Evolutionary conservation across 2,329 filamentous ascomycete genomes (phyloP).

Genomic region (Cucurbitaria berberidis): DNA sequence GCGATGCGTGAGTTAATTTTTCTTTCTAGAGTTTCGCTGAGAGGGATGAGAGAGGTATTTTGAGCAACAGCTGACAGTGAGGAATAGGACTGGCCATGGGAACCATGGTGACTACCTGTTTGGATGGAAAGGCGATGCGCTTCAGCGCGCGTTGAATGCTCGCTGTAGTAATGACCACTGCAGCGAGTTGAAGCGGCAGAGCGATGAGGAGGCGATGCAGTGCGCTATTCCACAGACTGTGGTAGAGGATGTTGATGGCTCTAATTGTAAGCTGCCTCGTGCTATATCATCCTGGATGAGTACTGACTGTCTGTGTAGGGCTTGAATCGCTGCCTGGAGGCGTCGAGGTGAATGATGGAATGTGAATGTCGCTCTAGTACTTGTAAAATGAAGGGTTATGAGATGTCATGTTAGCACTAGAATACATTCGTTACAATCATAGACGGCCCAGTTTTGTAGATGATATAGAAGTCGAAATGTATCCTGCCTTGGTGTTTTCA

Average conservation of each 20-base stretch:
- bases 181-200: conserved; percentile 32
- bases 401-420: no score
- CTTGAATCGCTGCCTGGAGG: conserved; percentile 27
- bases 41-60: neutral
- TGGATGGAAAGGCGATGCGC: conserved; percentile 37
- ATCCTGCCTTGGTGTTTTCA: no score
- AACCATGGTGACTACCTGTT: conserved; percentile 37
- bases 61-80: neutral
- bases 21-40: no score
- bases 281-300: neutral
- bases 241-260: conserved; percentile 34
- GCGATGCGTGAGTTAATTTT: conserved; percentile 32
- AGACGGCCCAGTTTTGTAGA: no score
- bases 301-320: conserved; percentile 13
- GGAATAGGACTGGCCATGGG: conserved; percentile 35
- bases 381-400: no score
- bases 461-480: no score
- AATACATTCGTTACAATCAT: no score
- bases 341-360: conserved; percentile 27
- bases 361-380: neutral
- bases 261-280: conserved; percentile 21
- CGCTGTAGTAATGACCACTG: conserved; percentile 36
- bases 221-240: conserved; percentile 37
- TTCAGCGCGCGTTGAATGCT: conserved; percentile 38
- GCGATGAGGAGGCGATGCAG: conserved; percentile 35